phyloP scores from a whole-genome alignment of 768 basidiomycete genomes.

The Dentipellis fragilis region DNA sequence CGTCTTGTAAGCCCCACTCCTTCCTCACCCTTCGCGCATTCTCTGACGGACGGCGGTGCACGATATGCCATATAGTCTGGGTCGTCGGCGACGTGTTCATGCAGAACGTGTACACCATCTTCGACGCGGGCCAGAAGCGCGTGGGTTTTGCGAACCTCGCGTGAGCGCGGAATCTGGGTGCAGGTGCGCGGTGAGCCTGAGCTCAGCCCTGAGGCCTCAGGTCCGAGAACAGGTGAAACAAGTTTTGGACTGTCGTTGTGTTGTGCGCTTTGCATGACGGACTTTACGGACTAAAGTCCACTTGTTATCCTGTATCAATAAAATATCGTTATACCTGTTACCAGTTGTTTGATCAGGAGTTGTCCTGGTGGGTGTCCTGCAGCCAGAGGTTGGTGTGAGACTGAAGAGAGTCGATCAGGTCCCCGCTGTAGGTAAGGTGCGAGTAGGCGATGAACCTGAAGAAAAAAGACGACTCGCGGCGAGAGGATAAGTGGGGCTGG shows the following conservation, averaged over 20 bases:
- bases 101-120: constrained; percentile 4
- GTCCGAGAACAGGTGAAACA: background rate
- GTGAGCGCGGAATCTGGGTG: background rate
- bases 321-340: too few relatives aligned
- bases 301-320: too few relatives aligned
- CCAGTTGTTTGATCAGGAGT: too few relatives aligned
- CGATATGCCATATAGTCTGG: background rate
- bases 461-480: too few relatives aligned
- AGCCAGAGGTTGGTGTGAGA: too few relatives aligned
- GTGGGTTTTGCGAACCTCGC: constrained; percentile 6
- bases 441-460: too few relatives aligned
- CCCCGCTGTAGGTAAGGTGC: too few relatives aligned
- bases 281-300: background rate
- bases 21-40: background rate
- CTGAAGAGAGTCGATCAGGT: too few relatives aligned
- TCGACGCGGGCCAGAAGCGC: constrained; percentile 3
- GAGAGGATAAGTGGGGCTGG: too few relatives aligned
- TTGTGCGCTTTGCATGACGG: background rate
- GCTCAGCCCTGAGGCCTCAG: background rate
- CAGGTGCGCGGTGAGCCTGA: background rate
- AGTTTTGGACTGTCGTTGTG: background rate
- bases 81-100: constrained; percentile 6
- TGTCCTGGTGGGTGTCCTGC: too few relatives aligned
- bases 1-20: background rate
- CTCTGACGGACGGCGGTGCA: background rate